Conservation (phyloP, 2,329 filamentous ascomycete species). For the Pseudopyrenochaeta lycopersici region DNA sequence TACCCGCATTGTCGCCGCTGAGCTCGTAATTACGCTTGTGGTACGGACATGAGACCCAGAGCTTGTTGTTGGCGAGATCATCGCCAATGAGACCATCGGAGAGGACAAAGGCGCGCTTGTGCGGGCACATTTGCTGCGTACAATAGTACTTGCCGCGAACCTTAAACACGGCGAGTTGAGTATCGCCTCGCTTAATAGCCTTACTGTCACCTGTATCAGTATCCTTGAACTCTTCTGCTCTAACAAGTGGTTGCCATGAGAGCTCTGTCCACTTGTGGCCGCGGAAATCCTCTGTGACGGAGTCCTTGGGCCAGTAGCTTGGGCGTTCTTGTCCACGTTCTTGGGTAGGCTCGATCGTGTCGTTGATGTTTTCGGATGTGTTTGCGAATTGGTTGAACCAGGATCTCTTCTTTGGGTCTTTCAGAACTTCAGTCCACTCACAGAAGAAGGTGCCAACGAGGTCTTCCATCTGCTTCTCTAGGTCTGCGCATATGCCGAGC, state of each 20-base stretch:
- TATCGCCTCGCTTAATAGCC: slow-evolving; percentile 85
- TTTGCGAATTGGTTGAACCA: slow-evolving; percentile 87
- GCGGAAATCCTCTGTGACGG: slow-evolving; percentile 75
- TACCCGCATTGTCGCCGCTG: slow-evolving; percentile 69
- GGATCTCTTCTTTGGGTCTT: slow-evolving; percentile 70
- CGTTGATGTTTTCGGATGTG: slow-evolving; percentile 71
- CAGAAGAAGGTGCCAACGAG: slow-evolving; percentile 87
- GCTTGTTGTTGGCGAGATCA: slow-evolving; percentile 64
- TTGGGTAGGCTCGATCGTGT: slow-evolving; percentile 73
- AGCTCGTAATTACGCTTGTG: slow-evolving; percentile 93
- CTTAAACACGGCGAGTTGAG: slow-evolving; percentile 87
- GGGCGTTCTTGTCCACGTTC: slow-evolving; percentile 80
- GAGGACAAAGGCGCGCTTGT: slow-evolving; percentile 89
- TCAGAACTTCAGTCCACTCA: slow-evolving; percentile 88
- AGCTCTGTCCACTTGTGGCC: slow-evolving; percentile 72
- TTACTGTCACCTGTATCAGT: slow-evolving; percentile 77
- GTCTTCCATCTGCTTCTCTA: slow-evolving; percentile 88
- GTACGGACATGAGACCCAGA: slow-evolving; percentile 88
- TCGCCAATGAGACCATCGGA: slow-evolving; percentile 85
- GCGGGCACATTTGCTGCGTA: slow-evolving; percentile 93
- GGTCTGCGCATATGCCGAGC: slow-evolving; percentile 82
- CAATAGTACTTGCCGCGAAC: slow-evolving; percentile 82
- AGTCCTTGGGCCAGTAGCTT: slow-evolving; percentile 77
- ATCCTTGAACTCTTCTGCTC: slow-evolving; percentile 73
- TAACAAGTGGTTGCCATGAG: slow-evolving; percentile 82